Evolutionary conservation across 805 yeast genomes (phyloP).

Genomic region (Candida taoyuanica): DNA sequence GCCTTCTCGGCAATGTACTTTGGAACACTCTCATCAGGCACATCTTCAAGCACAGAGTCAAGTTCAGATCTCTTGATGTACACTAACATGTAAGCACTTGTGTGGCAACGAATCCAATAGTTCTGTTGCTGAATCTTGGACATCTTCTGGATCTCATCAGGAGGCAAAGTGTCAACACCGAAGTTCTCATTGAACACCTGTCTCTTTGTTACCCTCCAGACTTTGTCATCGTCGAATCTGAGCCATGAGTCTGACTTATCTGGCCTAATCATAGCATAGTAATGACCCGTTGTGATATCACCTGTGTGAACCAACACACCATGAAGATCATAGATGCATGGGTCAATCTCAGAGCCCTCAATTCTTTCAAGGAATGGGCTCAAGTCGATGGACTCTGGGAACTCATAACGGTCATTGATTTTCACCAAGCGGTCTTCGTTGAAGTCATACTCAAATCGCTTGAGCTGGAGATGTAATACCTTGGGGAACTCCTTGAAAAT

Average conservation of each 20-base stretch:
- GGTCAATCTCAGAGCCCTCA: slow-evolving; percentile 36
- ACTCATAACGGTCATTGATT: slow-evolving; percentile 89
- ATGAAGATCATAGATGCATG: slow-evolving; percentile 79
- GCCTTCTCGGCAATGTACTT: slow-evolving; percentile 62
- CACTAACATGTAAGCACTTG: slow-evolving; percentile 96
- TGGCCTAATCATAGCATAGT: slow-evolving; percentile 91
- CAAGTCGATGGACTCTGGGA: slow-evolving; percentile 77
- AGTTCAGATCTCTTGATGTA: slow-evolving; percentile 67
- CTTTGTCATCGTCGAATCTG: slow-evolving; percentile 93
- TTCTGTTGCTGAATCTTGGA: slow-evolving; percentile 58
- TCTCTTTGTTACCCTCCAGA: slow-evolving; percentile 74
- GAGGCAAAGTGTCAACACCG: slow-evolving; percentile 66
- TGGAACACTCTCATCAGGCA: slow-evolving; percentile 56
- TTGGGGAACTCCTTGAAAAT: slow-evolving; percentile 88
- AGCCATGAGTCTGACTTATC: slow-evolving; percentile 68
- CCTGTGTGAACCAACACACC: slow-evolving; percentile 97
- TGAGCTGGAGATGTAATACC: slow-evolving; percentile 87
- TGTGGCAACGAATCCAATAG: slow-evolving; percentile 69
- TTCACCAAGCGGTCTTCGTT: slow-evolving; percentile 83
- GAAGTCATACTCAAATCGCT: slow-evolving; percentile 92
- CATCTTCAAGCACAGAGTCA: slow-evolving; percentile 54
- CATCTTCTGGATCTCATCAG: slow-evolving; percentile 44
- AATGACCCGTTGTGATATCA: slow-evolving; percentile 93
- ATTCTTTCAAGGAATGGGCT: slow-evolving; percentile 68
- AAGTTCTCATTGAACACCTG: slow-evolving; percentile 92